Evolutionary conservation across 2,329 filamentous ascomycete genomes (phyloP), one percentile per base, ranked within the genome.

Genomic region (Diaporthe helianthi): DNA sequence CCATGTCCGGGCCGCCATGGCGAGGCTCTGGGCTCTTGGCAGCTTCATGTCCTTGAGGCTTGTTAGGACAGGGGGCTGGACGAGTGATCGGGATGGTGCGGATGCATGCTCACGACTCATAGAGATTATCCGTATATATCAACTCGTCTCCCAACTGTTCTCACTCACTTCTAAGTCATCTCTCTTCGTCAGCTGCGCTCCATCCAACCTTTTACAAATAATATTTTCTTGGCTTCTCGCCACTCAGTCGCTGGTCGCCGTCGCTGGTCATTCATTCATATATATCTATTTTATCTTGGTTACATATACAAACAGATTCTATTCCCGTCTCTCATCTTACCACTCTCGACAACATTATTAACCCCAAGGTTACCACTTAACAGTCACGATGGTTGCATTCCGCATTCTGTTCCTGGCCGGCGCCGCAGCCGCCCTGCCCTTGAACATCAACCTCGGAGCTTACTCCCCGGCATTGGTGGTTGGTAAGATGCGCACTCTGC

Each of bases 361-460:
- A 49, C 26, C 1, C 19, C n/a, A n/a, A 17, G 26, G 36, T 55
- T 38, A 38, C 47, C 71, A 58, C 72, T 63, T 51, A n/a, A n/a
- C 67, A 69, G 70, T 65, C 73, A 79, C 76, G 46, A 81, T 81
- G 79, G 79, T 81, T 71, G 76, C 73, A 61, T 81, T 80, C 68
- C 73, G 75, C 53, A 73, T 80, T 73, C 72, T 80, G 69, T 74
- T 76, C 67, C 74, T 80, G 74, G 79, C 79, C 73, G 77, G 78
- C 73, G 73, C 80, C 60, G 76, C 78, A 31, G 79, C 78, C 55
- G 79, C 79, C 26, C 75, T 81, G 68, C 79, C 79, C 31, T 74
- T 81, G 67, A 81, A 81, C 73, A 82, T 83, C 74, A 83, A 82
- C 77, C 79, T 82, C 53, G 81, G 81, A 46, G 81, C 81, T 47